These are phyloP conservation scores for Moricandia moricandioides DNA, from an alignment of 345 rosid genomes.

Conservation along the genomic window DNA sequence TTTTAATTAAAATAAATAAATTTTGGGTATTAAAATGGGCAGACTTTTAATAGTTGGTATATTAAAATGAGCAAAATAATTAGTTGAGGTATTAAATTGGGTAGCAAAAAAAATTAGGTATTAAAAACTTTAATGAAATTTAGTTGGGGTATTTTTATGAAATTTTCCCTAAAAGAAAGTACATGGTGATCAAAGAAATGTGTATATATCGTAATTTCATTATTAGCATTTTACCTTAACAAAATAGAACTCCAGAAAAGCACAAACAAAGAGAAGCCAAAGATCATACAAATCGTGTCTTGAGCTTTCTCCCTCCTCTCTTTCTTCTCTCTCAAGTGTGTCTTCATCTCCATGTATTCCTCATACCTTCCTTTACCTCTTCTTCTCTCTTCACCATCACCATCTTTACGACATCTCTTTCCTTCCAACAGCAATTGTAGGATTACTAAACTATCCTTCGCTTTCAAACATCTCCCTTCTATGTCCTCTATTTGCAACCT, in stretches of 20 bases:
- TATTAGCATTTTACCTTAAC: slow-evolving; percentile 34
- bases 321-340: slow-evolving; percentile 35
- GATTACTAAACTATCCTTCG: slow-evolving; percentile 65
- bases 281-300: slow-evolving; percentile 39
- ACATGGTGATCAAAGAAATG: too few relatives aligned
- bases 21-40: too few relatives aligned
- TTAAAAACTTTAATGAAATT: too few relatives aligned
- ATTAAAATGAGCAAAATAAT: too few relatives aligned
- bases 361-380: slow-evolving; percentile 30
- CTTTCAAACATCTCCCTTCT: slow-evolving; percentile 69
- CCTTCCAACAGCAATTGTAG: slow-evolving; percentile 45
- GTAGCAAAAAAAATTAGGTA: too few relatives aligned
- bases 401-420: slow-evolving; percentile 46
- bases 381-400: slow-evolving; percentile 1
- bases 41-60: too few relatives aligned
- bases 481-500: slow-evolving; percentile 69
- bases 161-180: too few relatives aligned
- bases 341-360: slow-evolving; percentile 46
- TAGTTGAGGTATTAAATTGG: too few relatives aligned
- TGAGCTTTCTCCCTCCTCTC: slow-evolving; percentile 36
- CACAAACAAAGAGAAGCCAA: slow-evolving; percentile 49
- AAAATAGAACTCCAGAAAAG: slow-evolving; percentile 54
- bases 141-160: too few relatives aligned
- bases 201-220: too few relatives aligned
- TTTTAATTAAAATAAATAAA: too few relatives aligned